Base-by-base conservation (phyloP, 169 alveolate species). In the Plasmodium knowlesi region DNA sequence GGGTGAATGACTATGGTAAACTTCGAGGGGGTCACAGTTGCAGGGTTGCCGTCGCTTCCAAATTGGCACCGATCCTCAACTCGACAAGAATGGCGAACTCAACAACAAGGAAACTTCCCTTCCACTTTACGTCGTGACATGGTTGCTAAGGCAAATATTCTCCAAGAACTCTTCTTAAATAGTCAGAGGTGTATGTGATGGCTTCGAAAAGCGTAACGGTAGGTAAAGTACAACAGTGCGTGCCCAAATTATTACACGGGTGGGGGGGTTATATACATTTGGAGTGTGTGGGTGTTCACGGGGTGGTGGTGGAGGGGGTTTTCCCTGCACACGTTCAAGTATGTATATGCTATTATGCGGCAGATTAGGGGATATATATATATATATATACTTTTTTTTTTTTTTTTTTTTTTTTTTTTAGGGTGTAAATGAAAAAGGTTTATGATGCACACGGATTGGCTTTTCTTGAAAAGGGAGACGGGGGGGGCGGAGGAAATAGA, bases 381-480 rank as follows among this genome's bases (percentile, higher is more conserved):
- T 9, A 9, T 43, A 12, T 46, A n/a, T n/a, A n/a, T n/a, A n/a
- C n/a, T n/a, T n/a, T n/a, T n/a, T n/a, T n/a, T n/a, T n/a, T n/a
- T 50, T 14, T 50, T 50, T 12, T 9, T 14, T 22, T 61, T 19
- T 67, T 19, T 67, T 67, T 67, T 16, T 22, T 10, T 67, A 5
- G 6, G 19, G 30, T 19, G n/a, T 22, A 19, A 1, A 22, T 25
- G 37, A 22, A 81, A 81, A 37, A 25, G 22, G 22, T 9, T 81
- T 74, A 25, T 10, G 25, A 74, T 10, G 61, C 54, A 39, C 54
- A 74, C 41, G 80, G 41, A 71, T 74, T 74, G n/a, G 37, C 83
- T 19, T 67, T 22, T 67, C 76, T 67, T 67, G n/a, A 67, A 67
- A 67, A n/a, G 37, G 76, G 76, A 28, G 76, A 67, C 76, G 76